Evolutionary conservation across 306 rosid genomes (phyloP).

Genomic region (Pyrus betulifolia): DNA sequence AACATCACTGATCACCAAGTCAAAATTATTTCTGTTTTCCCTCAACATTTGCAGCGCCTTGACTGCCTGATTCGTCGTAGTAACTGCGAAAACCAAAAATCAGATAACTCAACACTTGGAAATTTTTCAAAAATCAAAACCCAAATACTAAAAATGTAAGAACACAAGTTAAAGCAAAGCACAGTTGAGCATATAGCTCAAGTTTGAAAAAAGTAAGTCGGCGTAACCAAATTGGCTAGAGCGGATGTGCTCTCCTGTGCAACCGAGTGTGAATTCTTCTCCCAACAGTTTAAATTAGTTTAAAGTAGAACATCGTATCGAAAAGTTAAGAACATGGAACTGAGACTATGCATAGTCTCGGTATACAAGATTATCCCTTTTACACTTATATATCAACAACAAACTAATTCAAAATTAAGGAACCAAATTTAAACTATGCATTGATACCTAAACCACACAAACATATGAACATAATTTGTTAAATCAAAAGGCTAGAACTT

Average conservation of each 20-base stretch:
- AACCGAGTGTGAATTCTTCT: no score
- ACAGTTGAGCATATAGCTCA: no score
- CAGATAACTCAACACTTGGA: neutral
- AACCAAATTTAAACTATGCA: neutral
- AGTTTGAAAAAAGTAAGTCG: no score
- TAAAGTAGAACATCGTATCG: no score
- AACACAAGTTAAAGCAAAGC: no score
- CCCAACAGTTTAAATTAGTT: no score
- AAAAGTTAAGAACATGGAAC: neutral
- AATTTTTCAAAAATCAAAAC: conserved; percentile 1
- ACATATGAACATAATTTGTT: neutral
- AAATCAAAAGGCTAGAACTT: neutral
- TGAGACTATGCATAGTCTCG: neutral
- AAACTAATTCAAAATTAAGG: neutral
- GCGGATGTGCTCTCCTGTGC: no score
- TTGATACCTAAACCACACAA: no score
- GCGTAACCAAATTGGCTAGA: no score
- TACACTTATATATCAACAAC: neutral
- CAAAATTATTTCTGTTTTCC: conserved; percentile 57
- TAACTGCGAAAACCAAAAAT: conserved; percentile 49
- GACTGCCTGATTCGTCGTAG: conserved; percentile 52
- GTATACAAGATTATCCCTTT: neutral
- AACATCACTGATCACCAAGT: conserved; percentile 77
- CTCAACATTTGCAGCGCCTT: conserved; percentile 65
- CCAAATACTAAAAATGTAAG: no score